phyloP scores from a whole-genome alignment of 306 rosid genomes.

The Datisca glomerata region DNA sequence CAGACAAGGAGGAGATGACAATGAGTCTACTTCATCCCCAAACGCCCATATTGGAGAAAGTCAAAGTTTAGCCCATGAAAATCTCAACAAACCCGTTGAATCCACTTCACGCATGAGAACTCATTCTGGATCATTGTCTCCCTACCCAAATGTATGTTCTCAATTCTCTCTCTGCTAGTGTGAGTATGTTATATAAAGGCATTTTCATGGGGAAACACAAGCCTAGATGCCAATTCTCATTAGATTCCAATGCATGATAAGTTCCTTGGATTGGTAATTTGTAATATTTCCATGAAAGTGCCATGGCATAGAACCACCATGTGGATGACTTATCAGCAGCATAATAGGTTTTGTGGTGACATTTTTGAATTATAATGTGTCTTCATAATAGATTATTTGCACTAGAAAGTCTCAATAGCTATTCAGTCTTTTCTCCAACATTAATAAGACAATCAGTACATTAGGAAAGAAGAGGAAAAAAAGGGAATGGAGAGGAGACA shows the following conservation, averaged over 20 bases:
- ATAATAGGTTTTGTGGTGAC: too few species aligned
- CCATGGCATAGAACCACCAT: too few species aligned
- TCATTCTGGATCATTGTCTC: conserved; percentile 33
- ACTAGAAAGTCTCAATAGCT: too few species aligned
- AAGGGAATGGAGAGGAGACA: too few species aligned
- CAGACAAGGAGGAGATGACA: conserved; percentile 20
- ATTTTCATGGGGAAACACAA: background rate
- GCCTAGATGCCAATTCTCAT: background rate
- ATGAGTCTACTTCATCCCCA: conserved; percentile 20
- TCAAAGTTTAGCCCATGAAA: conserved; percentile 20
- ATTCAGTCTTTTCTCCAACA: too few species aligned
- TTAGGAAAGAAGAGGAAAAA: too few species aligned
- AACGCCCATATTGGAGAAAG: conserved; percentile 16
- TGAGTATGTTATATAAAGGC: background rate
- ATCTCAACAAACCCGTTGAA: conserved; percentile 19
- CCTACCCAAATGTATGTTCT: conserved; percentile 56
- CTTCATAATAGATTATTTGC: too few species aligned
- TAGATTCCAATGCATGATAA: background rate
- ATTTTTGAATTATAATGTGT: too few species aligned
- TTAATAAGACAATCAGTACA: too few species aligned
- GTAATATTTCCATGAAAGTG: too few species aligned
- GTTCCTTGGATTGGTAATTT: background rate
- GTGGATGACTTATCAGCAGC: too few species aligned
- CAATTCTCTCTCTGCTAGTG: background rate
- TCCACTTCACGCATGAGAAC: conserved; percentile 23